These are phyloP conservation scores for Phialocephala subalpina DNA, from an alignment of 2,329 filamentous ascomycete genomes.

Conservation along the genomic window DNA sequence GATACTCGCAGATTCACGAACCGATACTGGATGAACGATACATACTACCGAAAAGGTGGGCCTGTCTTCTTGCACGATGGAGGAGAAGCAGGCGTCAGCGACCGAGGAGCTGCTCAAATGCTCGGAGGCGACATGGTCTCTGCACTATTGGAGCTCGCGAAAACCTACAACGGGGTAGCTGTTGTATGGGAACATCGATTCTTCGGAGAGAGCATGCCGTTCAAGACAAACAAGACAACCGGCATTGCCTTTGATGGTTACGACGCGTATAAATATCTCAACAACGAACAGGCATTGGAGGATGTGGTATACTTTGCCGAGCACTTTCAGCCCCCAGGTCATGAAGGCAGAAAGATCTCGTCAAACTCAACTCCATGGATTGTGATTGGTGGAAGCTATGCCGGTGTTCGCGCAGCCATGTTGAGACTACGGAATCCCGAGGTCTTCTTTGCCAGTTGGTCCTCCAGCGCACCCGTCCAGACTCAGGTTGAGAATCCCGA, in stretches of 20 bases:
- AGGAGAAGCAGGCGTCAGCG: constrained; percentile 17
- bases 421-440: constrained; percentile 22
- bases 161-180: constrained; percentile 18
- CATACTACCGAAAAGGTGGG: constrained; percentile 18
- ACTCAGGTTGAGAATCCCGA: constrained; percentile 11
- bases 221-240: constrained; percentile 7
- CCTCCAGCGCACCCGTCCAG: constrained; percentile 21
- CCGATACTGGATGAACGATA: constrained; percentile 28
- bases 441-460: constrained; percentile 25
- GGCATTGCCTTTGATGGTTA: constrained; percentile 16
- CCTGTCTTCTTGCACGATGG: constrained; percentile 25
- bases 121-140: constrained; percentile 10
- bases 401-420: constrained; percentile 21
- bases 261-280: constrained; percentile 23
- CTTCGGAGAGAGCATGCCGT: constrained; percentile 22
- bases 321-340: constrained; percentile 52
- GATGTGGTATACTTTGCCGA: constrained; percentile 62
- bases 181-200: constrained; percentile 28
- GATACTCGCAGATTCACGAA: constrained; percentile 22
- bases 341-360: constrained; percentile 12
- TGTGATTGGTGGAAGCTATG: constrained; percentile 24
- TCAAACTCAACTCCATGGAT: constrained; percentile 26
- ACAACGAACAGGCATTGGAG: constrained; percentile 51
- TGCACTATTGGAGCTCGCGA: constrained; percentile 17
- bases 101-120: constrained; percentile 5